Evolutionary conservation across 495 filamentous ascomycete species (phyloP), one percentile per base, ranked within the genome.

Genomic region (Chaetomium tenue): DNA sequence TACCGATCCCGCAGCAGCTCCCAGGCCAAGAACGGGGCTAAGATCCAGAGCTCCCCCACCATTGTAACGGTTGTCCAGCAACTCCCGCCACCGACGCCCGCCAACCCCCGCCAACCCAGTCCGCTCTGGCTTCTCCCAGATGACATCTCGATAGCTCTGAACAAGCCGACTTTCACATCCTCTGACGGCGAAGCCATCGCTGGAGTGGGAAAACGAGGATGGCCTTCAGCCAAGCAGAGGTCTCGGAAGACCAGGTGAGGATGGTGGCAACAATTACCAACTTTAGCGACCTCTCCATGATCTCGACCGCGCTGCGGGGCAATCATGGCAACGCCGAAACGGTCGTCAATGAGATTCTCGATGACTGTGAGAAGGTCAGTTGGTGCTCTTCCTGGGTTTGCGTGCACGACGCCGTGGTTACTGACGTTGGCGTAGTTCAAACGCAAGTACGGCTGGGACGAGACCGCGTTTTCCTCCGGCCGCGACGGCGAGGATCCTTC

Each of bases 341-440:
- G 48, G 81, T 83, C 8, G 65, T 78, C 8, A 75, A 75, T 54
- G 79, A 82, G 58, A 82, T 75, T 61, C 78, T 78, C 42, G 79
- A 84, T 56, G 61, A 77, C 39, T 55, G 74, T 6, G 67, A 66
- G 0, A 79, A 78, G 70, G 81, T 82, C 70, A 51, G 66, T 47
- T 6, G 6, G 2, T 30, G 28, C 6, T 33, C 25, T 18, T 15
- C 0, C 9, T 37, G 9, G 25, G 22, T 22, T 8, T 23, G 11
- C 23, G 28, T 30, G 25, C 59, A 18, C 33, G 53, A n/a, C 44
- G 46, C 26, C 46, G 25, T 30, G 5, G 9, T 44, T 20, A 37
- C 71, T 75, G 40, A 75, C 53, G 33, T 40, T 59, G 7, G 48
- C 57, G 39, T 55, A 79, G 78, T 75, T 74, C 44, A 39, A 48